Base-by-base conservation (phyloP, 768 basidiomycete species). In the Epithele typhae region DNA sequence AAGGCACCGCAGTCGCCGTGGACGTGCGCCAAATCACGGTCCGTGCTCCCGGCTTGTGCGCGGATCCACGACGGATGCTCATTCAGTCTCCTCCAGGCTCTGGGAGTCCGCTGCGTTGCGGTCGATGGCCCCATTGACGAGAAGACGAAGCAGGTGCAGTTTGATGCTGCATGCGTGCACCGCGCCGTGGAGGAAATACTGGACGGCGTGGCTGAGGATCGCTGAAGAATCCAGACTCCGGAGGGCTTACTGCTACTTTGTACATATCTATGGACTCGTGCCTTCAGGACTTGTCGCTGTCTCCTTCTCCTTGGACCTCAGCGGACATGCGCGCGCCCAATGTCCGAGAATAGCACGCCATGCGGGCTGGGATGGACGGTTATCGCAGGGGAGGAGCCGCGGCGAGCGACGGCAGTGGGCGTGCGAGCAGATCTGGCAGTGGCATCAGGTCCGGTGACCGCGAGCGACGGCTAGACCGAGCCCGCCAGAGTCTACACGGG, bases 11-110 rank as follows among this genome's bases (percentile, higher is more conserved):
- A 8, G 76, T 96, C 8, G 52, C 64, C 0, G 79, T 95, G 19
- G 83, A 95, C 59, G 69, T 72, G 32, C 61, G 63, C 37, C 65
- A 64, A 9, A 76, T 93, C 38, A 76, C 75, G 35, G 92, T 91
- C 57, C 60, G 82, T 64, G 35, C 37, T 40, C 33, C 23, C 17
- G 24, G 1, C 25, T 15, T 42, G 11, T 2, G n/a, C 25, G 21
- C 37, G 44, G 19, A 40, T 39, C 43, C 21, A 30, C 8, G 14
- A 30, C 27, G 49, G 37, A n/a, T 6, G n/a, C 10, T 9, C 25
- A 8, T 12, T 6, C n/a, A 8, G 12, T 14, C 9, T n/a, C 25
- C 25, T 44, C 14, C 57, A 87, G 82, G 58, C 60, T 3, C 61
- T 85, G 45, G 84, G 86, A 5, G 79, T 88, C 19, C 69, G 70